phyloP scores from a whole-genome alignment of 768 basidiomycete species.

The Boletus tomentosulus region DNA sequence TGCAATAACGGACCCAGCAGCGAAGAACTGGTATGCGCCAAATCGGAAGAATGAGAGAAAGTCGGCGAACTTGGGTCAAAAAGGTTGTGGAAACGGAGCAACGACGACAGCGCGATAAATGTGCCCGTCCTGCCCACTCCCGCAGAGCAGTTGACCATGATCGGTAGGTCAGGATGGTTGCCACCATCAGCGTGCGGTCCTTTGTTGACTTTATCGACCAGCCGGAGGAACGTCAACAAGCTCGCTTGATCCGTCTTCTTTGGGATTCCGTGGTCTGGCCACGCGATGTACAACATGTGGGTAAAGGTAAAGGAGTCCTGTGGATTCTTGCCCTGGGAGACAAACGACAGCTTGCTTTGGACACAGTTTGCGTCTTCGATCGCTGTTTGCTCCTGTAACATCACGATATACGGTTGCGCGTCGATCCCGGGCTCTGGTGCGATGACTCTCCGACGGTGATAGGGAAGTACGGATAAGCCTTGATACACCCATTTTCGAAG shows the following conservation, averaged over 20 bases:
- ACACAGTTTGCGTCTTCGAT: slow-evolving; percentile 59
- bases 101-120: slow-evolving; percentile 75
- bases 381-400: slow-evolving; percentile 42
- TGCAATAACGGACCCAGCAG: slow-evolving; percentile 57
- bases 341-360: slow-evolving; percentile 56
- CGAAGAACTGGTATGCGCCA: slow-evolving; percentile 37
- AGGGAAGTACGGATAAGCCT: slow-evolving; percentile 80
- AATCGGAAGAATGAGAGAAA: slow-evolving; percentile 24
- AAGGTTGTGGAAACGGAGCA: slow-evolving; percentile 60
- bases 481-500: slow-evolving; percentile 63
- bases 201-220: slow-evolving; percentile 63
- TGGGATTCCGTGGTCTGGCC: slow-evolving; percentile 89
- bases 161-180: slow-evolving; percentile 62
- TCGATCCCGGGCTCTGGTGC: slow-evolving; percentile 41
- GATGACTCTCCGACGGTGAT: slow-evolving; percentile 50
- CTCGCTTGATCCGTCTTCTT: slow-evolving; percentile 52
- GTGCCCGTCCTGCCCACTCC: slow-evolving; percentile 86
- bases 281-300: slow-evolving; percentile 69
- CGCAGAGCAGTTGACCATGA: slow-evolving; percentile 82
- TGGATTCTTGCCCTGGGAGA: slow-evolving; percentile 30
- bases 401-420: slow-evolving; percentile 50
- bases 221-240: slow-evolving; percentile 55
- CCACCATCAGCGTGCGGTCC: slow-evolving; percentile 28
- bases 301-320: slow-evolving; percentile 49
- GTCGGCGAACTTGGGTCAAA: slow-evolving; percentile 29